Evolutionary conservation across 345 rosid species (phyloP).

Genomic region (Eucalyptus caleyi): DNA sequence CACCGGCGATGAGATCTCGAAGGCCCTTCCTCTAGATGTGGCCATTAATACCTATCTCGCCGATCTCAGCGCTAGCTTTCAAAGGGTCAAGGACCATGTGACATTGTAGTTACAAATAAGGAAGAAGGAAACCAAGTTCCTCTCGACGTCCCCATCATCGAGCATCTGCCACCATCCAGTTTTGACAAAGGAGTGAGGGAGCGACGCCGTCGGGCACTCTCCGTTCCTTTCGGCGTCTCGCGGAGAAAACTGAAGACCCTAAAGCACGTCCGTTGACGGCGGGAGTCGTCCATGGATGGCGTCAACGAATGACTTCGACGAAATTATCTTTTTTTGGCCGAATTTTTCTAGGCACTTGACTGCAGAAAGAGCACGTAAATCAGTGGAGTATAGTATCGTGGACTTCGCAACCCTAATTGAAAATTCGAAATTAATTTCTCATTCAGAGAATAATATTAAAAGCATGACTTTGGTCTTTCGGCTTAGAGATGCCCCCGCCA

Average conservation of each 20-base stretch:
- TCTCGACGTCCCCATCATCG: not conserved
- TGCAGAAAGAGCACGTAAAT: not conserved
- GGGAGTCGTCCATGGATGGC: not conserved
- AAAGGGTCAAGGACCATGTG: not conserved
- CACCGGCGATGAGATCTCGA: not conserved
- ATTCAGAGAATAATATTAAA: not conserved
- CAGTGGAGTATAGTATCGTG: not conserved
- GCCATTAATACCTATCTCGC: not conserved
- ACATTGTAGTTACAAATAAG: not conserved
- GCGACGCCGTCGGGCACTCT: not conserved
- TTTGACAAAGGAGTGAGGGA: not conserved
- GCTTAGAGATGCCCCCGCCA: not conserved
- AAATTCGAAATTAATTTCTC: not conserved
- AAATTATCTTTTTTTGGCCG: not conserved
- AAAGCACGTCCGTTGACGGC: not conserved
- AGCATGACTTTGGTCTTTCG: not conserved
- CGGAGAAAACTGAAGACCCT: not conserved
- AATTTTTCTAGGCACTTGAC: not conserved
- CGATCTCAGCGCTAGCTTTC: not conserved
- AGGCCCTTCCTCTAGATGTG: not conserved
- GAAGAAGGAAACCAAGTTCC: not conserved
- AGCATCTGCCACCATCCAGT: not conserved
- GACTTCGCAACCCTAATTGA: not conserved
- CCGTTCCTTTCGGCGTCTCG: not conserved
- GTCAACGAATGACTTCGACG: not conserved